Percentiles rank a stretch among this genome's conserved stretches.
Evolutionary conservation across 306 rosid species (phyloP).

Genomic region (Medicago arabica): DNA sequence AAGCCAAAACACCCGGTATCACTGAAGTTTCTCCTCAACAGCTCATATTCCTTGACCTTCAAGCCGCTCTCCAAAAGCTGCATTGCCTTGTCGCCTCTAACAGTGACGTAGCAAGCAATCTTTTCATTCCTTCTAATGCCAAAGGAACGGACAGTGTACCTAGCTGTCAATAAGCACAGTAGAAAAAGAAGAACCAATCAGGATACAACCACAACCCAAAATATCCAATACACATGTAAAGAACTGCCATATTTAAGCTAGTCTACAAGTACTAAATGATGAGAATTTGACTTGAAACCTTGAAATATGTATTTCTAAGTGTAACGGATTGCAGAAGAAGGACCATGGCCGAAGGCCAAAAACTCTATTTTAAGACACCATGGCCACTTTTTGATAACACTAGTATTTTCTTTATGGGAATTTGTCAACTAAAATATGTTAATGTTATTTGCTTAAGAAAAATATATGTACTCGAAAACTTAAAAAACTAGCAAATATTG

Average conservation of each 20-base stretch:
- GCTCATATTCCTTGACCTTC: slow-evolving; percentile 86
- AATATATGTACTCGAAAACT: neutral
- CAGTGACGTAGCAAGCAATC: slow-evolving; percentile 88
- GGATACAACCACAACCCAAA: neutral
- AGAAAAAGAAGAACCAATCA: neutral
- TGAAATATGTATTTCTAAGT: too few relatives aligned
- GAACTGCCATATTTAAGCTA: neutral
- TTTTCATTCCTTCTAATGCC: slow-evolving; percentile 87
- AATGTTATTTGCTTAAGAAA: too few relatives aligned
- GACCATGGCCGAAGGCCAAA: too few relatives aligned
- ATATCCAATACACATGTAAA: neutral
- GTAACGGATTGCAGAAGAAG: too few relatives aligned
- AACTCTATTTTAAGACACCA: too few relatives aligned
- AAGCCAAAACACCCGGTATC: slow-evolving; percentile 90
- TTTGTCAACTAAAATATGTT: too few relatives aligned
- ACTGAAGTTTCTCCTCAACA: slow-evolving; percentile 80
- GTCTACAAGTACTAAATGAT: neutral
- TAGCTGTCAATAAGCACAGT: slow-evolving; percentile 51
- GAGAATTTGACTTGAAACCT: neutral
- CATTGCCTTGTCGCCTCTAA: slow-evolving; percentile 89
- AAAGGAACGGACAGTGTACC: slow-evolving; percentile 84
- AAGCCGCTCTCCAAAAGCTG: slow-evolving; percentile 87
- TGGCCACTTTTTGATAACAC: too few relatives aligned
- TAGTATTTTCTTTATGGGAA: too few relatives aligned
- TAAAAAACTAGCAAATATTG: neutral